Evolutionary conservation across 345 rosid genomes (phyloP).

Genomic region (Balakata baccata): DNA sequence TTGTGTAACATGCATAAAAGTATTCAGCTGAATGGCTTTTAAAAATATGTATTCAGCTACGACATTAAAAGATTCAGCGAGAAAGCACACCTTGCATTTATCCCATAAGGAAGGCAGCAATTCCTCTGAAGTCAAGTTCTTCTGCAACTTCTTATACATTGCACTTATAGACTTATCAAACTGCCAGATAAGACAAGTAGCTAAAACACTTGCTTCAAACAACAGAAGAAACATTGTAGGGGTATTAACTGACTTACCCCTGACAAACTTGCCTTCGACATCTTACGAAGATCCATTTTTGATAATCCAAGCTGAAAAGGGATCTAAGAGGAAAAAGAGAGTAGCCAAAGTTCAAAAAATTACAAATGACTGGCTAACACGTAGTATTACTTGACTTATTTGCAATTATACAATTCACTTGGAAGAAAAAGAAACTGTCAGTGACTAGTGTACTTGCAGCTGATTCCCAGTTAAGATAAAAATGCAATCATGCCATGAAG

Average conservation of each 20-base stretch:
- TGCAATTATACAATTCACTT: background rate
- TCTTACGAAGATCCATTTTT: conserved; percentile 83
- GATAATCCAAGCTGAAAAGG: conserved; percentile 92
- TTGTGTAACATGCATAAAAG: background rate
- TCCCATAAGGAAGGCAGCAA: conserved; percentile 94
- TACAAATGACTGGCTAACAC: background rate
- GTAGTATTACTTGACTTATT: background rate
- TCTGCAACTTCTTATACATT: conserved; percentile 96
- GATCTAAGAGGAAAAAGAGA: conserved; percentile 47
- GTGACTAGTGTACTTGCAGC: background rate
- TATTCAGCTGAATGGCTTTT: background rate
- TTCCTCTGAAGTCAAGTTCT: conserved; percentile 88
- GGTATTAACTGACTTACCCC: conserved; percentile 52
- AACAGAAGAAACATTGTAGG: background rate
- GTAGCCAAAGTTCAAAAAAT: conserved; percentile 3
- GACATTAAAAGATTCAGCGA: background rate
- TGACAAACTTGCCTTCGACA: conserved; percentile 73
- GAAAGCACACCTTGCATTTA: conserved; percentile 79
- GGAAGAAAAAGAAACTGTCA: background rate
- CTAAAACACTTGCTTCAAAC: background rate
- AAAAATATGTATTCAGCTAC: background rate
- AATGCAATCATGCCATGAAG: background rate
- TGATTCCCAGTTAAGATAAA: background rate
- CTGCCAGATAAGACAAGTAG: conserved; percentile 32
- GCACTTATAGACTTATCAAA: conserved; percentile 81